Percentiles rank a stretch among this genome's conserved stretches.
phyloP scores from a whole-genome alignment of 2,329 filamentous ascomycete genomes.

The Corynespora cassiicola region DNA sequence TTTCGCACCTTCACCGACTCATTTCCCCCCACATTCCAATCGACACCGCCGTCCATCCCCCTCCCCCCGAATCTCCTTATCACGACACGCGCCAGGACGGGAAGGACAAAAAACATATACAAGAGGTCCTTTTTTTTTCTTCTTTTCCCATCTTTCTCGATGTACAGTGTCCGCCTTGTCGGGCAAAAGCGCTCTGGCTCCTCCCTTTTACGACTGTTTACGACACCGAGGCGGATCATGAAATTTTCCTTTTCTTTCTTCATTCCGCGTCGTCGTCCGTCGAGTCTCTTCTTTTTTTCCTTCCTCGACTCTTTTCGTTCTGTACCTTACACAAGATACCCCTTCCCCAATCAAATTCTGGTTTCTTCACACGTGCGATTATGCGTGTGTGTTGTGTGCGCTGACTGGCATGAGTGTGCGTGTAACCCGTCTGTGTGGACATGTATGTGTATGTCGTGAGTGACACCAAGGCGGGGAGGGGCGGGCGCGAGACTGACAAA shows the following conservation, averaged over 20 bases:
- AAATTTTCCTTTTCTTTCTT: constrained; percentile 3
- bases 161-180: constrained; percentile 35
- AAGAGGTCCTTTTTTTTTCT: no score
- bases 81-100: constrained; percentile 5
- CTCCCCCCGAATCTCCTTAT: constrained; percentile 7
- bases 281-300: constrained; percentile 11
- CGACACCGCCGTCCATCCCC: neutral
- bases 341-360: constrained; percentile 28
- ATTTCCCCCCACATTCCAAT: constrained; percentile 4
- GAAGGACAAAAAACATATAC: constrained; percentile 14
- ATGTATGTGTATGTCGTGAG: no score
- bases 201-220: no score
- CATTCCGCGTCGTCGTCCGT: constrained; percentile 7
- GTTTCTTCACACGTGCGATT: no score
- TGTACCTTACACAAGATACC: constrained; percentile 38
- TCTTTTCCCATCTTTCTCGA: no score
- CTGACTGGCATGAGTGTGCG: no score
- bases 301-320: constrained; percentile 6
- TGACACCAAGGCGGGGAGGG: no score
- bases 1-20: no score
- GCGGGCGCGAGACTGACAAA: no score
- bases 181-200: constrained; percentile 18
- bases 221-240: constrained; percentile 9
- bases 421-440: no score
- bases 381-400: no score